Base-by-base conservation (phyloP, 2,329 filamentous ascomycete species). In the Dothistroma pini region DNA sequence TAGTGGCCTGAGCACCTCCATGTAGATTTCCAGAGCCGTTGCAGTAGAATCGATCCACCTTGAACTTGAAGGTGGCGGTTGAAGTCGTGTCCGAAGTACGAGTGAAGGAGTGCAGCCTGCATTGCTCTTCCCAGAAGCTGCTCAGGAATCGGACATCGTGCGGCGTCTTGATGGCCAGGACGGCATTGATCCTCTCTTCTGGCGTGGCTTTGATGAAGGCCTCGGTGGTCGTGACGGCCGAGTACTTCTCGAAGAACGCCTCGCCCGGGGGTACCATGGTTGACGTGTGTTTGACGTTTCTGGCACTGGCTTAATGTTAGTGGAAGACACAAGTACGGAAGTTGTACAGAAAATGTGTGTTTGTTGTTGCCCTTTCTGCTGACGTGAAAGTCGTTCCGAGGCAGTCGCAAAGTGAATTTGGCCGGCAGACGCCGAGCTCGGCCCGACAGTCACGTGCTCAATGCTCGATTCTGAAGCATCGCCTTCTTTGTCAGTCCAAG, bases 1-100 rank as follows among this genome's bases (percentile, higher is more conserved):
- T 80, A 5, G 82, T 72, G 0, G 80, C 79, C 1, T 81, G 81
- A 2, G 81, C 81, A 7, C 82, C 82, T 21, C 83, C 83, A 67
- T 85, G 83, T 63, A 85, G 75, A 34, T 79, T 80, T 1, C 76
- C 76, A 34, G 75, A 74, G 50, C 76, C 68, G 69, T 84, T 84
- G 62, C 77, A 76, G 56, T 83, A 78, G 52, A 72, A 69, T 11
- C 69, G 67, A 10, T 78, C 75, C 16, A 83, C 78, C 3, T 67
- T 72, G 62, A 84, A 75, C 22, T 74, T 75, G 67, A 79, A 83
- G 4, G 76, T 75, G 1, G 73, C 74, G 0, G 73, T 75, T 10
- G 76, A 71, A 14, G 67, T 69, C 2, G 66, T 73, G 5, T 71
- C 73, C 25, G 74, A 75, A 53, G 75, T 68, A 48, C 76, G 70